phyloP scores from a whole-genome alignment of 208 protist species.

The Crithidia bombi region DNA sequence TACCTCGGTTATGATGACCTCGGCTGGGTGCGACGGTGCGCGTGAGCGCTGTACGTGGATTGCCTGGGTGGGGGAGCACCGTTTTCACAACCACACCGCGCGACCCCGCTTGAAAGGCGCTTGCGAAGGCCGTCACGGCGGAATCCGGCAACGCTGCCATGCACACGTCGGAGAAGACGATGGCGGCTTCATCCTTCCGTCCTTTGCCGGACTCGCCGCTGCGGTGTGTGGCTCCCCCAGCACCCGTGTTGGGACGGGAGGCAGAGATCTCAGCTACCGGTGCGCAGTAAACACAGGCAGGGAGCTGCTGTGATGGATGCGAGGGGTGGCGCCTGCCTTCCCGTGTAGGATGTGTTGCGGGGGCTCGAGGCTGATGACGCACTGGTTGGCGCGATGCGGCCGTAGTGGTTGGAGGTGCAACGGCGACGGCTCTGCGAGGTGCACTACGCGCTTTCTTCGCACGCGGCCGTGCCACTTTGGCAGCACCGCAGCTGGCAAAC shows the following conservation, averaged over 20 bases:
- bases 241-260: background rate
- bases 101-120: background rate
- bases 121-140: background rate
- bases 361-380: too few relatives aligned
- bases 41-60: background rate
- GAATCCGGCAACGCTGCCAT: background rate
- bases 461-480: background rate
- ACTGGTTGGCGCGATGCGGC: too few relatives aligned
- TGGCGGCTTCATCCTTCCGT: background rate
- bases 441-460: background rate
- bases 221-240: background rate
- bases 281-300: too few relatives aligned
- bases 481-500: background rate
- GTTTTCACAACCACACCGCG: background rate
- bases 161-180: conserved; percentile 8
- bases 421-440: background rate
- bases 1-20: background rate
- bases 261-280: too few relatives aligned
- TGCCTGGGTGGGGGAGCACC: background rate
- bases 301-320: too few relatives aligned
- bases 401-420: background rate
- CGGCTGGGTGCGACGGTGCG: background rate
- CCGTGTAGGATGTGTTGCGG: too few relatives aligned
- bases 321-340: too few relatives aligned
- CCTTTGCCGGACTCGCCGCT: background rate